Base-by-base conservation (phyloP, 148 eudicot genomes). In the Chenopodium quinoa region DNA sequence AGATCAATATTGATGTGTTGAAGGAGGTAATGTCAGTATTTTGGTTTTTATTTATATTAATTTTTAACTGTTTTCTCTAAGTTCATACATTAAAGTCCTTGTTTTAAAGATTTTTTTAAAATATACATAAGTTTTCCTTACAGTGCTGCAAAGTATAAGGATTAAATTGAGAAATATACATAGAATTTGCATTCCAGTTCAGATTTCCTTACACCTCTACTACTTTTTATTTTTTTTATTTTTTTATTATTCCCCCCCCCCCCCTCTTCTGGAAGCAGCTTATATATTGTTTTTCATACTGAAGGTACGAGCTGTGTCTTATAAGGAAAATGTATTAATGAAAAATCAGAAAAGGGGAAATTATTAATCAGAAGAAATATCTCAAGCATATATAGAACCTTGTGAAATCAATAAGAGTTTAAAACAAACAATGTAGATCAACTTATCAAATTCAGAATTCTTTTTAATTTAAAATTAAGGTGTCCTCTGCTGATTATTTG, bases 1-100 rank as follows among this genome's bases (percentile, higher is more conserved):
- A 96, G 81, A 92, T 96, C 86, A 92, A 96, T 83, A 87, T 93
- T 69, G 99, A 92, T 82, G 91, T 96, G 60, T 79, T 93, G 87
- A 93, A 86, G 88, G 99, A 96, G 99, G 99, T 96, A 83, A 75
- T 80, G 73, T 34, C 25, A 40, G 44, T 78, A 81, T 81, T 58
- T n/a, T 11, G 40, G 63, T 25, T 40, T 5, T 40, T 40, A 40
- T 40, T 40, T 40, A 6, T 5, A 4, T 40, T 6, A 6, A 6
- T 40, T 0, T 40, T 5, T 40, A 40, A 40, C 44, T 64, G 29
- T 73, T 56, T 75, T 27, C 50, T 10, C 71, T 37, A 31, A 27
- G 46, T 73, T 12, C 16, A 54, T 63, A 56, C 29, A 66, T 79
- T 75, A 46, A 29, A 19, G 9, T 72, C 19, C 19, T 27, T 79